phyloP scores from a whole-genome alignment of 176 grass and related monocot species.

The Oryza longistaminata region DNA sequence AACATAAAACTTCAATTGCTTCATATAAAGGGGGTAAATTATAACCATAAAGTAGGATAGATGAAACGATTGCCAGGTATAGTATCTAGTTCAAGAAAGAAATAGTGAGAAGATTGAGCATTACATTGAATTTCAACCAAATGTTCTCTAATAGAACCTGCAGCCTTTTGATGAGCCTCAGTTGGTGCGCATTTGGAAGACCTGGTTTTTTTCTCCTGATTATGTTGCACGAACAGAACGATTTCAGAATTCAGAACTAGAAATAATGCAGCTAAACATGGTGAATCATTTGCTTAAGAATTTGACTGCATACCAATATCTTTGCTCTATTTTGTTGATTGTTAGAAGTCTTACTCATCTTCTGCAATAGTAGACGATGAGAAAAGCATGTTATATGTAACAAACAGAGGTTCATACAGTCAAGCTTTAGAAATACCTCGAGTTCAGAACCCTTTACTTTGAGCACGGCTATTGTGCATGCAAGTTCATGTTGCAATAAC shows the following conservation, averaged over 20 bases:
- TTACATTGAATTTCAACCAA: conserved; percentile 45
- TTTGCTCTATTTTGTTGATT: not conserved
- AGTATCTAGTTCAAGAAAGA: not conserved
- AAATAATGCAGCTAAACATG: not conserved
- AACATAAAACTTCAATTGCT: not conserved
- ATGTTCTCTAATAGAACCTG: not conserved
- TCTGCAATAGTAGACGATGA: conserved; percentile 26
- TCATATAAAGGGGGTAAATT: not conserved
- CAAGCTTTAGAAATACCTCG: conserved; percentile 36
- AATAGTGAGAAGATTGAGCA: conserved; percentile 8
- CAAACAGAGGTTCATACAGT: conserved; percentile 8
- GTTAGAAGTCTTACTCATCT: conserved; percentile 27
- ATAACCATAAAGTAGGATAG: not conserved
- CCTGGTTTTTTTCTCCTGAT: conserved; percentile 5
- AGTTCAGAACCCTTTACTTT: conserved; percentile 49
- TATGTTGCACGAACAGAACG: not conserved
- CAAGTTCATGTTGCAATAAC: conserved; percentile 64
- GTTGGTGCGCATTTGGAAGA: not conserved
- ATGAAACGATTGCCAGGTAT: not conserved
- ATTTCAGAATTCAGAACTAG: conserved; percentile 32
- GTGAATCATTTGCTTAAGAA: not conserved
- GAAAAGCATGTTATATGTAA: conserved; percentile 11
- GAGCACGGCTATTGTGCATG: conserved; percentile 38
- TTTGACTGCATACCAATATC: conserved; percentile 31
- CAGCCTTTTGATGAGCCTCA: conserved; percentile 6